phyloP scores from a whole-genome alignment of 2,329 filamentous ascomycete species.

The Colletotrichum gigasporum region DNA sequence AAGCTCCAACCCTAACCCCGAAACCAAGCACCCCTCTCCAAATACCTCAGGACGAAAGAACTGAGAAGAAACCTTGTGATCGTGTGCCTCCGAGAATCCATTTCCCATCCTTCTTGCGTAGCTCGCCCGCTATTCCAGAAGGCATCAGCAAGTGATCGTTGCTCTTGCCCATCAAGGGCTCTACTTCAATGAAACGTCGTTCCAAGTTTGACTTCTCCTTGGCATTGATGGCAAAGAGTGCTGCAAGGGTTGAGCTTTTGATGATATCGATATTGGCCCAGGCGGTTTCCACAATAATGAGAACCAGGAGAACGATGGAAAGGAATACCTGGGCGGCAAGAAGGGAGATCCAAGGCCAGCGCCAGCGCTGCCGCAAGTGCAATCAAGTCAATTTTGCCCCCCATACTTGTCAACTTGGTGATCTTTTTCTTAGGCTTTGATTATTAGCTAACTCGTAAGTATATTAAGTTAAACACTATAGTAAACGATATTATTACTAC shows the following conservation, averaged over 20 bases:
- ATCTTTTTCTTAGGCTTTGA: no score
- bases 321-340: not conserved
- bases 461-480: no score
- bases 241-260: not conserved
- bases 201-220: not conserved
- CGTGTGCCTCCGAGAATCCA: not conserved
- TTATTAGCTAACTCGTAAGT: no score
- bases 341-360: not conserved
- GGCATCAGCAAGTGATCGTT: not conserved
- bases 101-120: not conserved
- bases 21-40: no score
- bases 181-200: not conserved
- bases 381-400: no score
- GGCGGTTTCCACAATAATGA: not conserved
- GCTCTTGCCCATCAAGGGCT: not conserved
- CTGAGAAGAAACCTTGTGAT: not conserved
- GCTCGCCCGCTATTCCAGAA: not conserved
- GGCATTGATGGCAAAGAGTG: not conserved
- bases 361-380: no score
- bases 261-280: not conserved
- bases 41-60: no score
- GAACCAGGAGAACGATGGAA: not conserved
- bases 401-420: no score
- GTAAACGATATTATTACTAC: no score
- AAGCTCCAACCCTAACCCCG: no score